Base-by-base conservation (phyloP, 768 basidiomycete species). In the Boletus rubescentipes region DNA sequence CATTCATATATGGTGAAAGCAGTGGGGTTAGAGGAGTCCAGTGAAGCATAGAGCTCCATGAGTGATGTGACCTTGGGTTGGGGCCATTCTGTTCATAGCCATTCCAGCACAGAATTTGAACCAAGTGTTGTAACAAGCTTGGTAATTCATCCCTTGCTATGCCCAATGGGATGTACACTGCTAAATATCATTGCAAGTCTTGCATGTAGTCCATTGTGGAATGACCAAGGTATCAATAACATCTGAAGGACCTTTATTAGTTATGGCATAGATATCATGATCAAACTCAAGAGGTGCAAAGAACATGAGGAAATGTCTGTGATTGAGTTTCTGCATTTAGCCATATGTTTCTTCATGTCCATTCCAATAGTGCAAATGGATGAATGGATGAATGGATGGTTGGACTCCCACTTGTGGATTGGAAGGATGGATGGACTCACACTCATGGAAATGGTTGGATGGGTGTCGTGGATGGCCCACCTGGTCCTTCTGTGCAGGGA, bases 321-420 rank as follows among this genome's bases (percentile, higher is more conserved):
- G 54, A 12, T 77, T 78, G 0, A 81, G 70, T 53, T 72, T 71
- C 10, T 79, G 70, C 79, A 80, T 79, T n/a, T n/a, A n/a, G n/a
- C n/a, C n/a, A n/a, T n/a, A n/a, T n/a, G n/a, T n/a, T n/a, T n/a
- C n/a, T n/a, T n/a, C n/a, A n/a, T n/a, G n/a, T n/a, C n/a, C n/a
- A n/a, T n/a, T n/a, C n/a, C n/a, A n/a, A n/a, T n/a, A n/a, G n/a
- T n/a, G n/a, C n/a, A n/a, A n/a, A n/a, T n/a, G n/a, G n/a, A n/a
- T n/a, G n/a, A n/a, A n/a, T n/a, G n/a, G n/a, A n/a, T n/a, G n/a
- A n/a, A n/a, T n/a, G n/a, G n/a, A n/a, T n/a, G n/a, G n/a, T n/a
- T n/a, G n/a, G n/a, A n/a, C n/a, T n/a, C n/a, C n/a, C n/a, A n/a
- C n/a, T n/a, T n/a, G n/a, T n/a, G n/a, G n/a, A n/a, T n/a, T n/a